Conservation (phyloP, 371 early-diverging fungal genomes). For the Rhizopus arrhizus region DNA sequence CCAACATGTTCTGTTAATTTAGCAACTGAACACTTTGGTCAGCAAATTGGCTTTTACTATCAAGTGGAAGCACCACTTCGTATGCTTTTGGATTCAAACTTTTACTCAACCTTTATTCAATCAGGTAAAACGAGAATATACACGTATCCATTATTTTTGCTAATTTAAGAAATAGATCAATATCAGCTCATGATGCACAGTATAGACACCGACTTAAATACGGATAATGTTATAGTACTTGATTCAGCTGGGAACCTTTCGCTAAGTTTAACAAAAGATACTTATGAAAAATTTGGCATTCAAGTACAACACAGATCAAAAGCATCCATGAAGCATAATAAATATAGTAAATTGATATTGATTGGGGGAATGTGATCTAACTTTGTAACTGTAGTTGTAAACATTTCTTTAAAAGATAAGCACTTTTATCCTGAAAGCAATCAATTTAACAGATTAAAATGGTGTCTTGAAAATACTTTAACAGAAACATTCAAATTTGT, state of each 20-base stretch:
- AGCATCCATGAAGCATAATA: slow-evolving; percentile 46
- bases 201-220: slow-evolving; percentile 51
- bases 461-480: slow-evolving; percentile 62
- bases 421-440: slow-evolving; percentile 54
- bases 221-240: slow-evolving; percentile 55
- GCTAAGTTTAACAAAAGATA: slow-evolving; percentile 57
- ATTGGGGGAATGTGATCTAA: slow-evolving; percentile 1
- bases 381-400: slow-evolving; percentile 37
- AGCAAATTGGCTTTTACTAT: slow-evolving; percentile 34
- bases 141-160: neutral
- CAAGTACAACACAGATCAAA: slow-evolving; percentile 33
- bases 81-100: slow-evolving; percentile 35
- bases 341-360: slow-evolving; percentile 46
- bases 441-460: slow-evolving; percentile 52
- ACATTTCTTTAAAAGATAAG: slow-evolving; percentile 41
- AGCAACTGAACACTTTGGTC: slow-evolving; percentile 21
- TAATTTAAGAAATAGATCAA: slow-evolving; percentile 16
- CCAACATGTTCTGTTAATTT: slow-evolving; percentile 35
- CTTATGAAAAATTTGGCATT: slow-evolving; percentile 63
- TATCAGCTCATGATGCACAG: slow-evolving; percentile 38
- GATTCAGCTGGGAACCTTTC: slow-evolving; percentile 53
- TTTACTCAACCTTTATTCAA: slow-evolving; percentile 33
- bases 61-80: slow-evolving; percentile 36
- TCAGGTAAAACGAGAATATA: slow-evolving; percentile 28
- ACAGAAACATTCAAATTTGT: slow-evolving; percentile 42